These are phyloP conservation scores for Termitomyces sp. DNA, from an alignment of 768 basidiomycete genomes.

Conservation along the genomic window DNA sequence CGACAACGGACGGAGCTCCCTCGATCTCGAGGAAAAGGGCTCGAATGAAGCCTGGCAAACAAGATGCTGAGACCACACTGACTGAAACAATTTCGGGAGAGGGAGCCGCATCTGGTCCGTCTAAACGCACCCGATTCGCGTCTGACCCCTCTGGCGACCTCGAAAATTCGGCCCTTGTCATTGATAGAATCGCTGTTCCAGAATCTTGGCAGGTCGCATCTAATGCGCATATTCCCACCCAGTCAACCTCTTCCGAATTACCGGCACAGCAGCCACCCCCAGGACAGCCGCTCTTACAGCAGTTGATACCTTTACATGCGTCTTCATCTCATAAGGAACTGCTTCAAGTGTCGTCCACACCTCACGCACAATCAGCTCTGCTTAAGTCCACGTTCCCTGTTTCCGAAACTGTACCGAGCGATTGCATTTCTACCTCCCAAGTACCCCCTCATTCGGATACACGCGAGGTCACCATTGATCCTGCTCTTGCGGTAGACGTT, in stretches of 20 bases:
- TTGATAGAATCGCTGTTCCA: background rate
- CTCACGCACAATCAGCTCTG: background rate
- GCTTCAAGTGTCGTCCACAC: background rate
- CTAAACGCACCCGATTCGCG: constrained; percentile 4
- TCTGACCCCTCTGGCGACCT: background rate
- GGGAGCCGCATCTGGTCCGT: background rate
- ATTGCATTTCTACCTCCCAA: background rate
- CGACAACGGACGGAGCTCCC: background rate
- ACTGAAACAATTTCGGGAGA: background rate
- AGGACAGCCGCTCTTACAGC: background rate
- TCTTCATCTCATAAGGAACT: background rate
- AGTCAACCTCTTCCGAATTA: background rate
- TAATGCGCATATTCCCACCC: background rate
- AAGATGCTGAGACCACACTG: background rate
- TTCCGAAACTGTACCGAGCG: background rate
- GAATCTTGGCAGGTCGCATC: background rate
- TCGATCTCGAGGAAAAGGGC: constrained; percentile 1
- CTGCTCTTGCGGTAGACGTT: constrained; percentile 10
- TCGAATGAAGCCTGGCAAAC: background rate
- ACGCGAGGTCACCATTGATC: constrained; percentile 13
- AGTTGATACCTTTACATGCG: background rate
- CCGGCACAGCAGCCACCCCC: background rate
- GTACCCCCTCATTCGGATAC: background rate
- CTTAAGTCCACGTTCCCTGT: background rate
- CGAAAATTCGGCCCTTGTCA: background rate